Evolutionary conservation across 306 rosid genomes (phyloP), one percentile per base, ranked within the genome.

Genomic region (Fragaria vesca): DNA sequence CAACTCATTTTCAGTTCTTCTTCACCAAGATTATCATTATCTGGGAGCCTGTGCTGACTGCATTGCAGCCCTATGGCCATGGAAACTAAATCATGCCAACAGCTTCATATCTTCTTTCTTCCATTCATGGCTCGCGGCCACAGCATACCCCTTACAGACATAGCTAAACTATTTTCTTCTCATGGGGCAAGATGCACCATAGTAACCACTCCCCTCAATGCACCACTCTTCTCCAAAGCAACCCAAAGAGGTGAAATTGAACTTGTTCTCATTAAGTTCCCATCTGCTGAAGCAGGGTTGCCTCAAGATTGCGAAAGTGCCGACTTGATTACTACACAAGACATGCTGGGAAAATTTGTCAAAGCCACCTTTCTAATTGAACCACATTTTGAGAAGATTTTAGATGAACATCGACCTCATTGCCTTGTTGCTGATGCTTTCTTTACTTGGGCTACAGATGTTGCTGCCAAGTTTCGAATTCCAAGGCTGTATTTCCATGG

Each of bases 301-400:
- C 87, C 87, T 1, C 80, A 80, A 68, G 87, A 82, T 2, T 84
- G 74, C 48, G 88, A 88, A 84, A 74, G 51, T 17, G 0, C 42
- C 13, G 50, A 26, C n/a, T 61, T 15, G 20, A 2, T 34, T 13
- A 61, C 55, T 8, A 60, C 70, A 2, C 34, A 3, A 61, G 78
- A 74, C 36, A 74, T 61, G 78, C 0, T n/a, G 15, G 54, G 3
- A 16, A 74, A 62, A 0, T 60, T 74, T 51, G 13, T 61, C 9
- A 28, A 32, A 15, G 78, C 78, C 36, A 3, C 5, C 40, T 20
- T 6, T 62, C 15, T 62, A 15, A 4, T 62, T 62, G 67, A 28
- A 30, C 42, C 67, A 62, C 42, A 62, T 8, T 1, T 62, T 26
- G 67, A 62, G 67, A 2, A 62, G 20, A 17, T 28, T 4, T 62